Evolutionary conservation across 2,329 filamentous ascomycete genomes (phyloP).

Genomic region (Macroventuria anomochaeta): DNA sequence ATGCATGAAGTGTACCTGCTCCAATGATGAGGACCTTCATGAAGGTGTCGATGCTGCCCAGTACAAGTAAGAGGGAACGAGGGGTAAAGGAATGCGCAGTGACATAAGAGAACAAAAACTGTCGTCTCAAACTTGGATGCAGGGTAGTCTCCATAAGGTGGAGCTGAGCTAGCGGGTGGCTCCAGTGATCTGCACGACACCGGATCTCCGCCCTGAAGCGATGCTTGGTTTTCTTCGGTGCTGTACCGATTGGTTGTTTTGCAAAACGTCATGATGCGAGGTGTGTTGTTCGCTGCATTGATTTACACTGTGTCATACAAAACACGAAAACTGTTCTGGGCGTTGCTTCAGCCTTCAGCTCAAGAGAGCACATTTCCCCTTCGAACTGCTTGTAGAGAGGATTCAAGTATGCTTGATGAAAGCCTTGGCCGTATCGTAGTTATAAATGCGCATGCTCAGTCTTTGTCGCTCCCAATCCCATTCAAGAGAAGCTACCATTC

Average conservation of each 20-base stretch:
- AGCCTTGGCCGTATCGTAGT: neutral
- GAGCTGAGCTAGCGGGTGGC: slow-evolving; percentile 21
- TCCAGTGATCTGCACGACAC: slow-evolving; percentile 11
- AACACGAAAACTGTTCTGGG: neutral
- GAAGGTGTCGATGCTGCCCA: slow-evolving; percentile 3
- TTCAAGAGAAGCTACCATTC: neutral
- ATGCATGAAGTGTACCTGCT: slow-evolving; percentile 22
- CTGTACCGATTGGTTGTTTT: slow-evolving; percentile 2
- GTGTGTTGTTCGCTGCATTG: neutral
- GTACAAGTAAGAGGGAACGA: neutral
- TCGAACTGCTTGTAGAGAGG: too few relatives aligned
- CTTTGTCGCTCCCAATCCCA: neutral
- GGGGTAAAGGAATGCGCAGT: too few relatives aligned
- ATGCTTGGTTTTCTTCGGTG: neutral
- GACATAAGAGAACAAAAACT: neutral
- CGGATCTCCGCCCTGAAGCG: slow-evolving; percentile 30
- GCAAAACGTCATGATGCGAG: neutral
- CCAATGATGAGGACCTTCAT: slow-evolving; percentile 37
- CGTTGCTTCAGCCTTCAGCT: neutral
- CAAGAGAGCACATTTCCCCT: too few relatives aligned
- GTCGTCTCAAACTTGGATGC: neutral
- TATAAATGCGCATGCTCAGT: neutral
- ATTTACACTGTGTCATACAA: neutral
- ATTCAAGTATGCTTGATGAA: too few relatives aligned
- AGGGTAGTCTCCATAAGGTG: slow-evolving; percentile 11